Evolutionary conservation across 805 yeast species (phyloP).

Genomic region (Pichia insulana): DNA sequence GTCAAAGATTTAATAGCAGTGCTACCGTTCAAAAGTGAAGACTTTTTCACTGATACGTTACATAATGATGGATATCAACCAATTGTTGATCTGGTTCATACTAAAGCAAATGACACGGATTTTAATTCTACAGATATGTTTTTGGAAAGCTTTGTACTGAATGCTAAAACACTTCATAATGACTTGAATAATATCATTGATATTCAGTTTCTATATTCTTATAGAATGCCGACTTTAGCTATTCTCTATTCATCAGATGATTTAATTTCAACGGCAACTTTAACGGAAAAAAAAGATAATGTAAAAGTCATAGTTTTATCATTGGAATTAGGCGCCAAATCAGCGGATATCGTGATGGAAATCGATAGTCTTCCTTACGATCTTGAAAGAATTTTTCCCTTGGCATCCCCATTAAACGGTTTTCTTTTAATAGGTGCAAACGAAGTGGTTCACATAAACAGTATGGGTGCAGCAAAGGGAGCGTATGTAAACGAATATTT

Average conservation of each 20-base stretch:
- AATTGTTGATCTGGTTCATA: conserved; percentile 2
- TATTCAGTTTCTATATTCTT: conserved; percentile 61
- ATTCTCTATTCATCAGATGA: conserved; percentile 26
- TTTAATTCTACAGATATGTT: conserved; percentile 25
- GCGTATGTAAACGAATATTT: conserved; percentile 54
- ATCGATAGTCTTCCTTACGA: conserved; percentile 68
- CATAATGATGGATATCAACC: conserved; percentile 20
- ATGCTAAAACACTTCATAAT: conserved; percentile 47
- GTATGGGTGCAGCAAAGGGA: conserved; percentile 60
- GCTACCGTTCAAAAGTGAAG: conserved; percentile 49
- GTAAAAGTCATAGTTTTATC: conserved; percentile 55
- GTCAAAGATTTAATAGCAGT: conserved; percentile 65
- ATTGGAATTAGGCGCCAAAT: conserved; percentile 47
- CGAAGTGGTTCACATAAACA: conserved; percentile 69
- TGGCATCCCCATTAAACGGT: conserved; percentile 63
- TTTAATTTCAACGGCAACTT: conserved; percentile 69
- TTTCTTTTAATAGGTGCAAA: conserved; percentile 64
- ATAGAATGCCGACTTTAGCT: conserved; percentile 67
- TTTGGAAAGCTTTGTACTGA: conserved; percentile 50
- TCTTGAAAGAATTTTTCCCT: conserved; percentile 51
- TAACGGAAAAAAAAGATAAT: conserved; percentile 54
- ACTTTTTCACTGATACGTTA: conserved; percentile 33
- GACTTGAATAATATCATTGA: conserved; percentile 58
- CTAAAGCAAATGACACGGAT: conserved; percentile 7
- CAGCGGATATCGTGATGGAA: conserved; percentile 60